Percentiles rank a stretch among this genome's conserved stretches.
Conservation (phyloP, 306 rosid genomes). For the Trichosanthes cucumerina region DNA sequence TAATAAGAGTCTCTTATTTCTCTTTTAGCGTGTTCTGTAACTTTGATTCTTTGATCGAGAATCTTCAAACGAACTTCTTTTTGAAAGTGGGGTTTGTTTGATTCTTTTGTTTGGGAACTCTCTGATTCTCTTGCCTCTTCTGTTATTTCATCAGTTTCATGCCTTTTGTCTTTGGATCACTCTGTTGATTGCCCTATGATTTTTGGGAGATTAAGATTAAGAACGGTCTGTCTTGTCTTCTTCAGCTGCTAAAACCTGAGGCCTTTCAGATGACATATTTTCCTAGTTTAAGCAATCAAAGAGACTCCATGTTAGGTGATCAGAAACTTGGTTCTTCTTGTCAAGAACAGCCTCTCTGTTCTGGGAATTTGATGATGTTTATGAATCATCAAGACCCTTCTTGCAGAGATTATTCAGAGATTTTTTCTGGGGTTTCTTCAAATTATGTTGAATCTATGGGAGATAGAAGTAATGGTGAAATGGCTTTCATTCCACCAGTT, state of each 20-base stretch:
- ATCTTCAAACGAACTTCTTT: neutral
- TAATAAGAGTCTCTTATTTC: neutral
- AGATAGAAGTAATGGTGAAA: slow-evolving; percentile 33
- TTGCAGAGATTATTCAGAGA: slow-evolving; percentile 48
- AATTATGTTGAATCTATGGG: slow-evolving; percentile 35
- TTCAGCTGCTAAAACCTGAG: neutral
- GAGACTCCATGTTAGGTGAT: slow-evolving; percentile 27
- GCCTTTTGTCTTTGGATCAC: neutral
- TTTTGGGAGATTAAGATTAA: neutral
- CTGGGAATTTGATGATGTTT: slow-evolving; percentile 41
- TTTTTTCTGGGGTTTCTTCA: slow-evolving; percentile 35
- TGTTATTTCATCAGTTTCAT: neutral
- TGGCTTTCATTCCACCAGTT: slow-evolving; percentile 48
- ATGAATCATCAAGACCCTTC: slow-evolving; percentile 52
- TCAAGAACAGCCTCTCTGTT: slow-evolving; percentile 18
- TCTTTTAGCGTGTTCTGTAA: neutral
- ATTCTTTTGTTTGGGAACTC: neutral
- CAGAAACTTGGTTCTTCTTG: slow-evolving; percentile 30
- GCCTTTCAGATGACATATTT: slow-evolving; percentile 22
- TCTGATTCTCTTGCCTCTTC: neutral
- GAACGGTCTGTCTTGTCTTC: neutral
- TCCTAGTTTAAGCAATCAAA: slow-evolving; percentile 26
- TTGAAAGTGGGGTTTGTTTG: neutral
- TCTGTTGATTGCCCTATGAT: neutral
- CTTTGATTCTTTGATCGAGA: neutral